Evolutionary conservation across 2,329 filamentous ascomycete species (phyloP), one percentile per base, ranked within the genome.

Genomic region (Colletotrichum liriopes): DNA sequence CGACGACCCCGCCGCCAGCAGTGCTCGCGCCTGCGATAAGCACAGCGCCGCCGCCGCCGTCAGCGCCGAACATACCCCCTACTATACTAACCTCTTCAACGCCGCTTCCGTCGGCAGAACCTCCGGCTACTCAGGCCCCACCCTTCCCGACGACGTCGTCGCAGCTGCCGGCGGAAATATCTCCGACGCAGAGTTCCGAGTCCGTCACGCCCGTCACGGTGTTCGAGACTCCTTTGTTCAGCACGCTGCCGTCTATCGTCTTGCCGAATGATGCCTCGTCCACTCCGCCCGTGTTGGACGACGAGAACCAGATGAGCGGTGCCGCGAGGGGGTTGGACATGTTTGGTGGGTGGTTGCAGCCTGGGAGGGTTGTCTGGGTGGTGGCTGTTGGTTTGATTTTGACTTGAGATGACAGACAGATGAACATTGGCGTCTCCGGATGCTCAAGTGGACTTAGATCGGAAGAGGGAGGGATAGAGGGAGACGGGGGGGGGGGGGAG

Each of bases 181-280:
- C 58, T 20, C 23, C 23, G 16, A 32, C 47, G 16, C 47, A 9
- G 18, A 20, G 6, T 14, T 18, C 35, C 23, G 11, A 9, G 1
- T 47, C 70, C 0, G 32, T 71, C 26, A 70, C 70, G 20, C 70
- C 65, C 7, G 66, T 72, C 35, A 72, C 70, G 12, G 70, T 72
- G 4, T 69, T 72, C 23, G 70, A 51, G 47, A 69, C 60, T 32
- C 65, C 65, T 9, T 35, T 59, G 29, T 70, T 71, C 47, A 12
- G 32, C 29, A 51, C 66, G 23, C 1, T 69, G 39, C 70, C 70
- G 18, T n/a, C 58, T 14, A 41, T 72, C 6, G 54, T 70, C 4
- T 20, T 11, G 23, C 70, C 70, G 7, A 61, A 72, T 16, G 70
- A 71, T 9, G 32, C 56, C 8, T 5, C 55, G 6, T 20, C 35